A percentile compares a stretch with the other conserved stretches of the same genome.
These are phyloP conservation scores for Pythium apleroticum DNA, from an alignment of 352 stramenopile species.

Conservation along the genomic window DNA sequence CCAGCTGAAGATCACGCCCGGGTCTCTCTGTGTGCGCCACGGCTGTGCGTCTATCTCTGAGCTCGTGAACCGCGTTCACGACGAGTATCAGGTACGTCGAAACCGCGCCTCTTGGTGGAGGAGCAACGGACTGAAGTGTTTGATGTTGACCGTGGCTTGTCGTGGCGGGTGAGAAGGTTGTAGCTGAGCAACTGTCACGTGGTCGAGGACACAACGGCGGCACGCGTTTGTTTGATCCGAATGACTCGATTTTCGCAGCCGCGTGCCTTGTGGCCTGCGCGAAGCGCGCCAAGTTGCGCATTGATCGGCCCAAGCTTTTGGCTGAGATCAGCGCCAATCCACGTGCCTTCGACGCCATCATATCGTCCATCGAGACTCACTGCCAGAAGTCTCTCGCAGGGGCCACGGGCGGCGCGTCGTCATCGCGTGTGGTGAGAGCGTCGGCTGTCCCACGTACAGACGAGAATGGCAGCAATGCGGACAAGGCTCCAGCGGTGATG, in stretches of 20 bases:
- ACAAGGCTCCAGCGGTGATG: not conserved
- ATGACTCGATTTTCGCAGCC: conserved; percentile 57
- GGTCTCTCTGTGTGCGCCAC: conserved; percentile 70
- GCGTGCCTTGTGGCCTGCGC: conserved; percentile 68
- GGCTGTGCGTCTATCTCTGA: conserved; percentile 67
- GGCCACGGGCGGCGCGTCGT: not conserved
- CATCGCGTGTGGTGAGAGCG: not conserved
- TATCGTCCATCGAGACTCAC: conserved; percentile 63
- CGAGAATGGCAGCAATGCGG: not conserved
- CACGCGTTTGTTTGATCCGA: conserved; percentile 29
- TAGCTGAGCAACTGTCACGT: conserved; percentile 30
- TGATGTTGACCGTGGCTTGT: not conserved
- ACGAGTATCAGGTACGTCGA: conserved; percentile 42
- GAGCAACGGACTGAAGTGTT: not conserved
- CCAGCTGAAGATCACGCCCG: conserved; percentile 46
- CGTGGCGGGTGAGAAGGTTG: conserved; percentile 15
- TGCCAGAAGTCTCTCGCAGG: conserved; percentile 11
- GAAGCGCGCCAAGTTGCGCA: conserved; percentile 67
- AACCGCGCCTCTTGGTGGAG: not conserved
- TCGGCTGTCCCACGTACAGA: not conserved
- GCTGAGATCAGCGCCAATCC: conserved; percentile 59
- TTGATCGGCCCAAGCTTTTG: conserved; percentile 60
- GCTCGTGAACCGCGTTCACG: conserved; percentile 54
- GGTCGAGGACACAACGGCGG: conserved; percentile 21
- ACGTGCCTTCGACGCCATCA: conserved; percentile 62